These are phyloP conservation scores for Citrullus mucosospermus DNA, from an alignment of 306 rosid genomes.

Conservation along the genomic window DNA sequence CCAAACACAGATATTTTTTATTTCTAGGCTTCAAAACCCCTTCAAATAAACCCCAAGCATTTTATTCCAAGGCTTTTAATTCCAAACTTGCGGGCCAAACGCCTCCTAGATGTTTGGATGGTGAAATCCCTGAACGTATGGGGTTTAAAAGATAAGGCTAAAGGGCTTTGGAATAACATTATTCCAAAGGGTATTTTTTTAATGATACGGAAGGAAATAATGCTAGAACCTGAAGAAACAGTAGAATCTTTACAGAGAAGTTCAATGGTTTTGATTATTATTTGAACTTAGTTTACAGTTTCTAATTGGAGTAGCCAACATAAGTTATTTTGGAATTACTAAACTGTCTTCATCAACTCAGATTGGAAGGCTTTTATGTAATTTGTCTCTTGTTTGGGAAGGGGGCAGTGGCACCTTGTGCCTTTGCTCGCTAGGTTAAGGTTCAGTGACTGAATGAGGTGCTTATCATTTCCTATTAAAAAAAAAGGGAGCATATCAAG, in stretches of 20 bases:
- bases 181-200: no score
- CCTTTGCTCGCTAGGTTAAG: neutral
- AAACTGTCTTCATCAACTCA: neutral
- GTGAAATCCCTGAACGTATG: no score
- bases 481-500: constrained; percentile 2
- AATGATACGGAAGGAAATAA: no score
- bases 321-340: neutral
- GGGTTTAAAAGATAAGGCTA: no score
- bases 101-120: no score
- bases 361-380: neutral
- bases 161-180: no score
- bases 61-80: no score
- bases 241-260: neutral
- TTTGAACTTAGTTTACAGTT: neutral
- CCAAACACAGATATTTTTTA: no score
- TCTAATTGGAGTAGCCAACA: neutral
- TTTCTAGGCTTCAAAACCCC: no score
- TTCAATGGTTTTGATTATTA: neutral
- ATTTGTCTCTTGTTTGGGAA: neutral
- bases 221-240: no score
- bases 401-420: neutral
- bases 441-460: neutral
- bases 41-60: no score
- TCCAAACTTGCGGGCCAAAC: no score
- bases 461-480: neutral